Evolutionary conservation across 371 early-diverging fungal genomes (phyloP), one percentile per base, ranked within the genome.

Genomic region (Capniomyces stellatus): DNA sequence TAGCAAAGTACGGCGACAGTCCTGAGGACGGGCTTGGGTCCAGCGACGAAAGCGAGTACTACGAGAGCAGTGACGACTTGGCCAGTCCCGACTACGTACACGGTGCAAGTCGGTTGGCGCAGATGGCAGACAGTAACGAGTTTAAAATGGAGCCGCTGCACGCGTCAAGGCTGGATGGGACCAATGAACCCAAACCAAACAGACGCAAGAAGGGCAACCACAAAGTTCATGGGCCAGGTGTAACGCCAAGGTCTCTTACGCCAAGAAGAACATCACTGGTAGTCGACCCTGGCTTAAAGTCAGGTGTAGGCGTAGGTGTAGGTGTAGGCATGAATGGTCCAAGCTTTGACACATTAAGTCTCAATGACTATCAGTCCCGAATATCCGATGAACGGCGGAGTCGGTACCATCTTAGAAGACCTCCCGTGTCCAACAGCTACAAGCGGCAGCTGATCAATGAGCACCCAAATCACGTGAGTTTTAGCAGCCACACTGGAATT

Each of bases 401-500:
- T 35, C 6, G 35, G 15, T 35, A 35, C 35, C 35, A 35, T 35
- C 15, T 35, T 6, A 49, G 30, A 24, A 49, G 49, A 25, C 30
- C 63, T 0, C 58, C 57, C 10, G 30, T 51, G 40, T 58, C 57
- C 43, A 58, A 60, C 18, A 46, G 31, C 6, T 60, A 63, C 39
- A 54, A 55, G 1, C 58, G 23, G 12, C 23, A 30, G 13, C 29
- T n/a, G 6, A 56, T 64, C 12, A 51, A 51, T 2, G 69, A 68
- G 41, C 69, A 69, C 49, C 64, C 69, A 13, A 69, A 69, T 51
- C 69, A 69, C 50, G 54, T 51, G 12, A 51, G 57, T 51, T 69
- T 69, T 40, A 51, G 67, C 23, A 64, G 56, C 39, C 69, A 69
- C 49, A 68, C 66, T 15, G 69, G 69, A 2, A 69, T 69, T n/a